Percentiles rank a stretch among this genome's conserved stretches.
These are phyloP conservation scores for Limtongia smithiae DNA, from an alignment of 805 yeast genomes.

Conservation along the genomic window DNA sequence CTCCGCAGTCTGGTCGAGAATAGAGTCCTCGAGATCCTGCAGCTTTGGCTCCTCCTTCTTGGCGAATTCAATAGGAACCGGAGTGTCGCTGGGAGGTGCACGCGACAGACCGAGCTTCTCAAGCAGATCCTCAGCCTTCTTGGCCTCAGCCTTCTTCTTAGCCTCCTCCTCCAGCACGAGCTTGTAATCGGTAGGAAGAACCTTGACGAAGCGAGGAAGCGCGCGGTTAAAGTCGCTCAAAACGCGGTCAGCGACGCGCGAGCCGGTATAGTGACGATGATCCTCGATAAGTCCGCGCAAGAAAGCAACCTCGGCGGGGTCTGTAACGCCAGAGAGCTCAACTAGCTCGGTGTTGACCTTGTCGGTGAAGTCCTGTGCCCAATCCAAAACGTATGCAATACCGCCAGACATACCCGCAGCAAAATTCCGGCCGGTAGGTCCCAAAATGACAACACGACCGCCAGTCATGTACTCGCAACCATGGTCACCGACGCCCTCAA, in stretches of 20 bases:
- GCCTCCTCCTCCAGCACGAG: slow-evolving; percentile 79
- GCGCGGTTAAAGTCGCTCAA: slow-evolving; percentile 83
- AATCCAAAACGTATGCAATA: slow-evolving; percentile 92
- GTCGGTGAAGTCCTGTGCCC: slow-evolving; percentile 80
- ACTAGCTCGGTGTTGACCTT: slow-evolving; percentile 78
- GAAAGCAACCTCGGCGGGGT: slow-evolving; percentile 90
- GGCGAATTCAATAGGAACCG: slow-evolving; percentile 34
- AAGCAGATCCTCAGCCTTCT: slow-evolving; percentile 43
- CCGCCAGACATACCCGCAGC: slow-evolving; percentile 99
- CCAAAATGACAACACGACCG: slow-evolving; percentile 92
- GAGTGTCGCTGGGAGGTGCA: slow-evolving; percentile 59
- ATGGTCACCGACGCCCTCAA: slow-evolving; percentile 96
- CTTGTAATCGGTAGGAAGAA: slow-evolving; percentile 84
- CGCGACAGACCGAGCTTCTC: slow-evolving; percentile 23
- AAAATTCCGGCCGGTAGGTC: slow-evolving; percentile 85
- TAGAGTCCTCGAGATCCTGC: slow-evolving; percentile 83
- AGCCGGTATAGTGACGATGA: slow-evolving; percentile 90
- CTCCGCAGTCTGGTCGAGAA: slow-evolving; percentile 64
- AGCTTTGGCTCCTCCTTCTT: slow-evolving; percentile 68
- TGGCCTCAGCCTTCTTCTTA: slow-evolving; percentile 57
- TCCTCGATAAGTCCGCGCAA: slow-evolving; percentile 90
- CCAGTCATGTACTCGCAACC: slow-evolving; percentile 99
- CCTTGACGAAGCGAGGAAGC: slow-evolving; percentile 81
- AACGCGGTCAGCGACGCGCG: slow-evolving; percentile 81
- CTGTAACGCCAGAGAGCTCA: slow-evolving; percentile 70